Base-by-base conservation (phyloP, 805 yeast species). In the Suhomyces prunicola region DNA sequence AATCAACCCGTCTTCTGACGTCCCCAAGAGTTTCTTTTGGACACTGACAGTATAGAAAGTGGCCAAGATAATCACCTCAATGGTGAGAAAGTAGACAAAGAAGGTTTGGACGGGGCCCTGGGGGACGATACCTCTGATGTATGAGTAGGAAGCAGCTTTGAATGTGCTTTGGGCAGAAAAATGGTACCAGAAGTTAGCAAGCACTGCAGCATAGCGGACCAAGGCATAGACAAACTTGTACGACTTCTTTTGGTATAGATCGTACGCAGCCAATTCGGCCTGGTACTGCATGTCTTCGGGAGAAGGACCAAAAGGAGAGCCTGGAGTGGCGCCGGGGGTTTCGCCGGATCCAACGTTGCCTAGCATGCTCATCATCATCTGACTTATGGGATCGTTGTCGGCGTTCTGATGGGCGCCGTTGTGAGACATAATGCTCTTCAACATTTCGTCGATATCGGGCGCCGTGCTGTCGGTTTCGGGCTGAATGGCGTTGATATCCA, bases 101-200 rank as follows among this genome's bases (percentile, higher is more conserved):
- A 72, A 75, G 5, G 57, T 44, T 19, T 54, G 17, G 10, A 57
- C 57, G 1, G 60, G 58, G 5, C 50, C 41, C 6, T 33, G 48
- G 13, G 55, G 52, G 15, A 52, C 56, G 19, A 59, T 42, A 7
- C 60, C 63, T 44, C 76, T 66, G n/a, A 70, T 57, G 48, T 56
- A 57, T 4, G 57, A 50, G 53, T 65, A 61, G 2, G 69, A 57
- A 23, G 73, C 63, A 13, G 71, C 63, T 4, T 60, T 58, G 46
- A 75, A 67, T 19, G 31, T 48, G 6, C 52, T 53, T 9, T 54
- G 51, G 31, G 59, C 50, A n/a, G 50, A 54, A 12, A 56, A 73
- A 58, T 75, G 76, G 60, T 73, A 74, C 46, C 64, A 45, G 61
- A 75, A 75, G 53, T 71, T 74, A 46, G 54, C 36, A 31, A 67